Evolutionary conservation across 805 yeast species (phyloP), one percentile per base, ranked within the genome.

Genomic region (Candida quercuum): DNA sequence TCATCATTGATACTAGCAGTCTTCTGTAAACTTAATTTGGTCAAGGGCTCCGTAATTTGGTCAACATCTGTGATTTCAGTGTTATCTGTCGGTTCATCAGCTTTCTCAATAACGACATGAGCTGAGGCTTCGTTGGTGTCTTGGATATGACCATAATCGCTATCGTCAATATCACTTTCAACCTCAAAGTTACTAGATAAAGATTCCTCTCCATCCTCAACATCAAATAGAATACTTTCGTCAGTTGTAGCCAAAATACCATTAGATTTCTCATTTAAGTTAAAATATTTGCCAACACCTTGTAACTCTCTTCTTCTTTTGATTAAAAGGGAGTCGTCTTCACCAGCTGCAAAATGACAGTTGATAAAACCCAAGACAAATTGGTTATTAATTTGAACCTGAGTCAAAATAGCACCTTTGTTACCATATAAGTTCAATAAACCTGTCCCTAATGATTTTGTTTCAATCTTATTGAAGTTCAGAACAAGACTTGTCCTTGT

Each of bases 351-450:
- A 33, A 77, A 59, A 52, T 77, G 84, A 48, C 77, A 65, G 45
- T 78, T 73, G 16, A 76, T 52, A 9, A 74, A 31, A 25, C 60
- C 61, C 23, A 69, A 39, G 10, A 54, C 43, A 13, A 49, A 40
- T 16, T 67, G 69, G 7, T 57, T 51, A 4, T 41, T 41, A 15
- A 59, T 39, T 25, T 52, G 55, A 42, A 78, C 65, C 19, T 59
- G 57, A 17, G 74, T 57, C 14, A 67, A 55, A 12, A 74, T 72
- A 4, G 80, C 78, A 3, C 84, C 84, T 48, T 77, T 77, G 55
- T 77, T 77, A 14, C 81, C 82, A 74, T 80, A 77, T 18, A 67
- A 47, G 19, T 76, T 69, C 35, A 77, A 50, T 28, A 76, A 65
- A 0, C 83, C 83, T 0, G 82, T 69, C 0, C 83, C 81, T 6